Percentiles rank a stretch among this genome's conserved stretches.
These are phyloP conservation scores for Kappamyces sp. DNA, from an alignment of 192 early-diverging fungal genomes.

Conservation along the genomic window DNA sequence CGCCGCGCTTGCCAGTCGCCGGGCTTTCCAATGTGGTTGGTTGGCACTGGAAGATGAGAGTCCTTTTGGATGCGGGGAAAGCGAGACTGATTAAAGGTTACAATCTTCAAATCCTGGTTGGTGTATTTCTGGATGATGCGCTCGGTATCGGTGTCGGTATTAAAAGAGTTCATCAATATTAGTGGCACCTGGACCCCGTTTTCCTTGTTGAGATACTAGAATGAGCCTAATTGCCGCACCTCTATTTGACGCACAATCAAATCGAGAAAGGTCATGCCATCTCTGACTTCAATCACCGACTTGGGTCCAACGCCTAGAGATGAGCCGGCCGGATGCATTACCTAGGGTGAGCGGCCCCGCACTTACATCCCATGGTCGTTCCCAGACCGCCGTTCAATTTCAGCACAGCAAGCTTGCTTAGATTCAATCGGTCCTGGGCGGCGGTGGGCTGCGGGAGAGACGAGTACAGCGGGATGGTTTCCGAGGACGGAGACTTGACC, in stretches of 20 bases:
- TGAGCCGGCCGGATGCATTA: no score
- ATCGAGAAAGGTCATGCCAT: conserved; percentile 97
- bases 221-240: conserved; percentile 36
- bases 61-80: conserved; percentile 94
- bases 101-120: conserved; percentile 82
- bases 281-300: conserved; percentile 96
- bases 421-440: conserved; percentile 45
- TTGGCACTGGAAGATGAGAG: conserved; percentile 78
- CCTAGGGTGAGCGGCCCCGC: no score
- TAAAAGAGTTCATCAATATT: conserved; percentile 99
- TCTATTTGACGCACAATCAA: conserved; percentile 98
- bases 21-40: conserved; percentile 57
- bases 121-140: conserved; percentile 98
- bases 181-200: conserved; percentile 90
- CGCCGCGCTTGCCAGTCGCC: no score
- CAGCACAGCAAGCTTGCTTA: conserved; percentile 93
- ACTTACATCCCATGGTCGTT: conserved; percentile 99
- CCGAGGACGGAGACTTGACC: conserved; percentile 73
- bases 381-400: conserved; percentile 99
- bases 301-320: conserved; percentile 97
- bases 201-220: conserved; percentile 80
- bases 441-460: conserved; percentile 47
- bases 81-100: conserved; percentile 97
- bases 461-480: conserved; percentile 69
- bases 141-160: conserved; percentile 95